Conservation (phyloP, 768 basidiomycete genomes). For the Mrakia blollopis region DNA sequence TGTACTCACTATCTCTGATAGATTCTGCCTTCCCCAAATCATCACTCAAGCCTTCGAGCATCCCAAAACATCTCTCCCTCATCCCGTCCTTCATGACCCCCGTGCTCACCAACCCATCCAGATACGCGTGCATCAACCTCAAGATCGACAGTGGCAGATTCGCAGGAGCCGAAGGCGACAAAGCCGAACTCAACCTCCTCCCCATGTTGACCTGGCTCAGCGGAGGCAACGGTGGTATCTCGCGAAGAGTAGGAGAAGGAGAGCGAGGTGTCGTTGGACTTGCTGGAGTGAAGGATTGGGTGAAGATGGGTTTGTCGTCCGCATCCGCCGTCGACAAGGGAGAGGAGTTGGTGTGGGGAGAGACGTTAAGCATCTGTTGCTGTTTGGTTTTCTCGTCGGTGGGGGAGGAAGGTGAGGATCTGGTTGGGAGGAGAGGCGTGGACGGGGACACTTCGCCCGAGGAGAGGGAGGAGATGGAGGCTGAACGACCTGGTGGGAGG, state of each 20-base stretch:
- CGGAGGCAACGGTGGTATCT: no score
- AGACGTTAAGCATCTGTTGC: slow-evolving; percentile 4
- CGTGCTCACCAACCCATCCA: slow-evolving; percentile 8
- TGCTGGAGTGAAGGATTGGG: not conserved
- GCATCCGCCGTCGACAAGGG: not conserved
- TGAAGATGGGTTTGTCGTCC: not conserved
- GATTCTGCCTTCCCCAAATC: slow-evolving; percentile 10
- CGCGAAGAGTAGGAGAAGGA: not conserved
- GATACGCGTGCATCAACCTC: slow-evolving; percentile 20
- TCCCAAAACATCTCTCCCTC: not conserved
- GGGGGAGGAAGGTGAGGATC: not conserved
- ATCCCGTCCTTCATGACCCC: slow-evolving; percentile 12
- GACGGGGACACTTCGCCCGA: not conserved
- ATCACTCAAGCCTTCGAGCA: slow-evolving; percentile 5
- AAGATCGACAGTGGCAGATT: slow-evolving; percentile 28
- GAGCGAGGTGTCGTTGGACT: not conserved
- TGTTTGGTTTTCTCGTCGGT: slow-evolving; percentile 9
- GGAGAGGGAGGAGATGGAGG: not conserved
- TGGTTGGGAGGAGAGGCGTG: not conserved
- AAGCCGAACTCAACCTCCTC: slow-evolving; percentile 9
- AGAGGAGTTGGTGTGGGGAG: not conserved
- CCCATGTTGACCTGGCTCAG: not conserved
- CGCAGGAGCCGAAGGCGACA: slow-evolving; percentile 4
- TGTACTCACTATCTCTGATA: slow-evolving; percentile 25
- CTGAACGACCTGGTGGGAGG: not conserved